Evolutionary conservation across 2,329 filamentous ascomycete genomes (phyloP), one percentile per base, ranked within the genome.

Genomic region (Xylaria sp.): DNA sequence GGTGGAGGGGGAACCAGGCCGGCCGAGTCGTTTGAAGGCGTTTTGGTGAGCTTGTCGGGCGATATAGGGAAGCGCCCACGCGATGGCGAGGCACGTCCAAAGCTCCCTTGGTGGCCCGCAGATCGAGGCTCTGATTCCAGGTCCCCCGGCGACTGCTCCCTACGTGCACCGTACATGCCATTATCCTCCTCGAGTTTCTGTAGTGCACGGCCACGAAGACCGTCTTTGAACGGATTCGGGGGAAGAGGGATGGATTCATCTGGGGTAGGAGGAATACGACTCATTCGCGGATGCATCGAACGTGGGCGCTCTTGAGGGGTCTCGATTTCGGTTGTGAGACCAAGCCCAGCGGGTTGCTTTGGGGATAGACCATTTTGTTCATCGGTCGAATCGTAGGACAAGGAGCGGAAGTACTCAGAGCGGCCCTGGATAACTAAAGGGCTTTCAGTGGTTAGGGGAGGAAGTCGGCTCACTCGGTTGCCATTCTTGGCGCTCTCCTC

Each of bases 391-490:
- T 92, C 91, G 62, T 89, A 84, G 48, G 91, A 93, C 74, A 91
- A 81, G 63, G 91, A 92, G 48, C 93, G 91, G 78, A 94, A 94
- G 81, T 93, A 97, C 21, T 91, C 92, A 3, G 93, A 92, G 71
- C 93, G 88, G 72, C 89, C 90, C 77, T 92, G 91, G 27, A 88
- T 78, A 81, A 93, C 82, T 67, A 98, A 85, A 62, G 95, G 94
- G 75, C 93, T 93, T 69, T 92, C 91, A 44, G 93, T 91, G 23
- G 93, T 93, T 68, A 94, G 84, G 6, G 94, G 93, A 2, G 94
- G 93, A 51, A 98, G 83, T 50, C 95, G 88, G 81, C 94, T 98
- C 81, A 98, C 88, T 66, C 94, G 89, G 72, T 90, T 89, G 59
- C 93, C 94, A 70, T 88, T 87, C 77, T 88, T 90, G 76, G 89